Percentiles rank a stretch among this genome's conserved stretches.
phyloP scores from a whole-genome alignment of 2,329 filamentous ascomycete species.

The Venturia oleaginea region DNA sequence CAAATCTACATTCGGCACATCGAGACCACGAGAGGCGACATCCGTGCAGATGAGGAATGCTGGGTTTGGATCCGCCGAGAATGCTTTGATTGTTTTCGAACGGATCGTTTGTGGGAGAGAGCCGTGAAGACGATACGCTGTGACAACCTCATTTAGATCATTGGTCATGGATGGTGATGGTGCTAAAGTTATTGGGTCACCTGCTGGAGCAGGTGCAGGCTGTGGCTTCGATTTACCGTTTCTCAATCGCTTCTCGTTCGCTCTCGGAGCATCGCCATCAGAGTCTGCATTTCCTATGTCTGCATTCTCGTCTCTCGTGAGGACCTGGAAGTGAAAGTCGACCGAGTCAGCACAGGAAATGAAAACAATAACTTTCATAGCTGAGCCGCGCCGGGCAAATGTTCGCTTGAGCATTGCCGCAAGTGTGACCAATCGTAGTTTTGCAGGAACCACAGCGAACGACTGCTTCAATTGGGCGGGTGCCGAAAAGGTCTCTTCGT shows the following conservation, averaged over 20 bases:
- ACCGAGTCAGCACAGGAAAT: conserved; percentile 95
- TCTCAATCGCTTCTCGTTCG: conserved; percentile 17
- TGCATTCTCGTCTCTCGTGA: conserved; percentile 41
- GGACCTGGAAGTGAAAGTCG: conserved; percentile 87
- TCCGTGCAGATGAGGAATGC: conserved; percentile 88
- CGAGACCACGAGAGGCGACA: conserved; percentile 88
- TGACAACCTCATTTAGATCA: conserved; percentile 60
- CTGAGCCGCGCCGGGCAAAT: conserved; percentile 78
- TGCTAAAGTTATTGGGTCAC: conserved; percentile 45
- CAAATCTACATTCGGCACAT: conserved; percentile 88
- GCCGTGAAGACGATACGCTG: conserved; percentile 80
- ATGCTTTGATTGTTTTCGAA: conserved; percentile 75
- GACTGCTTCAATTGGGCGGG: conserved; percentile 91
- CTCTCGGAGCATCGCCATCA: conserved; percentile 18
- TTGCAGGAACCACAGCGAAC: conserved; percentile 78
- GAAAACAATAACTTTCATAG: conserved; percentile 96
- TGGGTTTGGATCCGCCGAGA: conserved; percentile 63
- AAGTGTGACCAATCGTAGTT: conserved; percentile 81
- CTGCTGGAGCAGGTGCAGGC: conserved; percentile 15
- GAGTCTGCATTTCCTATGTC: conserved; percentile 16
- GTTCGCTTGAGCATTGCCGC: conserved; percentile 75
- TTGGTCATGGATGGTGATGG: conserved; percentile 65
- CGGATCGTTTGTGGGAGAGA: conserved; percentile 82
- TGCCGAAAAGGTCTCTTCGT: conserved; percentile 55
- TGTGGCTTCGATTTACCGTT: conserved; percentile 24